Evolutionary conservation across 306 rosid species (phyloP).

Genomic region (Hippophae gyantsensis): DNA sequence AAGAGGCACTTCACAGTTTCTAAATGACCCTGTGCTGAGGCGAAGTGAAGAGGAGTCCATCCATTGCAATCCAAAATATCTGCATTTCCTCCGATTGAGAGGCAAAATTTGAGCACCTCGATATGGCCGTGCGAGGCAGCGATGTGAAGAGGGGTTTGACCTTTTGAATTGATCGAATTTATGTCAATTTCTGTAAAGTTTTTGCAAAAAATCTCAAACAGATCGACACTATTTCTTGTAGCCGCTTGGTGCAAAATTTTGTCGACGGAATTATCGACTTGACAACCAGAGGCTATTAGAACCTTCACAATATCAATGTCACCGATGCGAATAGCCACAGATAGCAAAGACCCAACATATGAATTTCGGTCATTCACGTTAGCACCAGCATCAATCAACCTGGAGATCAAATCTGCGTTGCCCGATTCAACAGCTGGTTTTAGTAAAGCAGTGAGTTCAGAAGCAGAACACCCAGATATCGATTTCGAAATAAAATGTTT

Average conservation of each 20-base stretch:
- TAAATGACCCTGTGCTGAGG: constrained; percentile 51
- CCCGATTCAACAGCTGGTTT: constrained; percentile 38
- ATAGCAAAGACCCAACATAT: constrained; percentile 29
- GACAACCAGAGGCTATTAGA: constrained; percentile 40
- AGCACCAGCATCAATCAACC: constrained; percentile 51
- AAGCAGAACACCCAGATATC: constrained; percentile 38
- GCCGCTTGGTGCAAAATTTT: constrained; percentile 48
- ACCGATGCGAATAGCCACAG: constrained; percentile 33
- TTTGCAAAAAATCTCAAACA: constrained; percentile 35
- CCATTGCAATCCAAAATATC: constrained; percentile 33
- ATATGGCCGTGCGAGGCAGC: constrained; percentile 51
- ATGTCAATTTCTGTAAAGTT: constrained; percentile 20
- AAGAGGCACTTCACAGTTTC: constrained; percentile 41
- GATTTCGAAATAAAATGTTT: constrained; percentile 28
- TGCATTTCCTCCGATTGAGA: constrained; percentile 45
- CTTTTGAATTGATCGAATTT: constrained; percentile 29
- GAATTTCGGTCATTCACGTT: constrained; percentile 32
- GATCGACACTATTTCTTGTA: constrained; percentile 38
- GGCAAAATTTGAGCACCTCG: constrained; percentile 28
- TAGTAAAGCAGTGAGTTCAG: constrained; percentile 41
- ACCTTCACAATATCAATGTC: constrained; percentile 31
- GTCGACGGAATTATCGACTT: constrained; percentile 25
- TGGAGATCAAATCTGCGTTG: constrained; percentile 25
- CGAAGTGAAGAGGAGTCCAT: constrained; percentile 64
- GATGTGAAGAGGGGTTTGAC: constrained; percentile 51